These are phyloP conservation scores for Sanghuangporus sanghuang DNA, from an alignment of 1,284 basidiomycete genomes.

Conservation along the genomic window DNA sequence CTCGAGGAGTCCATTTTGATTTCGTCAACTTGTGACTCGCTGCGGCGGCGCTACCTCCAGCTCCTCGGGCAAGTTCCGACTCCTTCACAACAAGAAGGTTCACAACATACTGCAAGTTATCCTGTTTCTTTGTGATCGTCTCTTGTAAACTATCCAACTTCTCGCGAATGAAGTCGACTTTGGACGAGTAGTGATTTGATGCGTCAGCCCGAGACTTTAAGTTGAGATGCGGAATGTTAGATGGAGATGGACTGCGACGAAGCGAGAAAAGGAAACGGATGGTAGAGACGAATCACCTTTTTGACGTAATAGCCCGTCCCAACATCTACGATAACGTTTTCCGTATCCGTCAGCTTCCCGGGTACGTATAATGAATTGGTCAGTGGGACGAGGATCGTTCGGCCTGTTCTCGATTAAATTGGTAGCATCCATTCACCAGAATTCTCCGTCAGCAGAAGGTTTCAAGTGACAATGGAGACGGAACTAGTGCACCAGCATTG, in stretches of 20 bases:
- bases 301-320: conserved; percentile 96
- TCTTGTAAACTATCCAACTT: conserved; percentile 83
- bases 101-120: conserved; percentile 74
- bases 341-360: conserved; percentile 78
- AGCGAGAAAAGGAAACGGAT: background rate
- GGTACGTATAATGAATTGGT: conserved; percentile 95
- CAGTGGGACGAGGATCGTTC: conserved; percentile 85
- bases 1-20: background rate
- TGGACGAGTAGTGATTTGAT: conserved; percentile 67
- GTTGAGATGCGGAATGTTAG: background rate
- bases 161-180: conserved; percentile 71
- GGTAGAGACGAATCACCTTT: conserved; percentile 56
- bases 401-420: conserved; percentile 42
- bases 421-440: background rate
- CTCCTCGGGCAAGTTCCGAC: conserved; percentile 31
- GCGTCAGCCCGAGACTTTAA: conserved; percentile 76
- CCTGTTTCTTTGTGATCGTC: conserved; percentile 85
- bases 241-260: background rate
- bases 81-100: conserved; percentile 77
- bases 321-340: conserved; percentile 91
- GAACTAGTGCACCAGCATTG: conserved; percentile 56
- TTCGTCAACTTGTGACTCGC: background rate
- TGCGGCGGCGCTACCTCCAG: conserved; percentile 15
- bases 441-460: background rate
- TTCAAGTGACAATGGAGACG: background rate